These are phyloP conservation scores for Boletus huronensis DNA, from an alignment of 768 basidiomycete species.

Conservation along the genomic window DNA sequence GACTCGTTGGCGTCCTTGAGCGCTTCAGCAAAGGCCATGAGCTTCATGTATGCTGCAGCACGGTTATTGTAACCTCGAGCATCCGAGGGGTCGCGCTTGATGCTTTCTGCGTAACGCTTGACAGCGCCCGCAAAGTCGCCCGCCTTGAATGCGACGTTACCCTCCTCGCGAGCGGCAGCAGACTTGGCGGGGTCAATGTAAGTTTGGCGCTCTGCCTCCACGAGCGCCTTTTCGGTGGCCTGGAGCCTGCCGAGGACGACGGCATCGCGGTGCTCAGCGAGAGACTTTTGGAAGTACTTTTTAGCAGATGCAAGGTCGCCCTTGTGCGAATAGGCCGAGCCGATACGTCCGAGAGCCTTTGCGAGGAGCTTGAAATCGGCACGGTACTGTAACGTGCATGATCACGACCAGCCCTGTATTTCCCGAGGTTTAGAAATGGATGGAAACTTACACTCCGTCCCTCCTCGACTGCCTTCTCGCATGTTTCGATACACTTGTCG, in stretches of 20 bases:
- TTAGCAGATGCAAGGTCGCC: constrained; percentile 72
- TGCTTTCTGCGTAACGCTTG: constrained; percentile 90
- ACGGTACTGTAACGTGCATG: constrained; percentile 50
- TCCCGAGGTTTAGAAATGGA: not conserved
- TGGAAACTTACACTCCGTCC: constrained; percentile 62
- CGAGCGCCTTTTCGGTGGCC: constrained; percentile 72
- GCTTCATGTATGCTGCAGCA: constrained; percentile 95
- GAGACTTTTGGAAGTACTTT: constrained; percentile 90
- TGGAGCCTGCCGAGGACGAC: constrained; percentile 89
- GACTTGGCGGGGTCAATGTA: constrained; percentile 88
- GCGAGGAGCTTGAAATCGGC: constrained; percentile 95
- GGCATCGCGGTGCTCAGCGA: constrained; percentile 95
- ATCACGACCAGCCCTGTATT: not conserved
- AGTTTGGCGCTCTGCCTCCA: constrained; percentile 72
- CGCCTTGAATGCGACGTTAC: constrained; percentile 86
- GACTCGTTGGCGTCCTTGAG: constrained; percentile 94
- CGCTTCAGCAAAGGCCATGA: constrained; percentile 90
- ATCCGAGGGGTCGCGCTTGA: constrained; percentile 91
- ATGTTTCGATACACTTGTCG: constrained; percentile 85
- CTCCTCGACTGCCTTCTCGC: constrained; percentile 95
- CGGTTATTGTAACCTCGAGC: constrained; percentile 96
- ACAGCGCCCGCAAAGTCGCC: constrained; percentile 92
- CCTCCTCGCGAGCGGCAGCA: constrained; percentile 83
- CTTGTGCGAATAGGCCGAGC: constrained; percentile 80
- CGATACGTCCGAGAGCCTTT: constrained; percentile 89